Evolutionary conservation across 257 asterid species (phyloP), one percentile per base, ranked within the genome.

Genomic region (Gardenia jasminoides): DNA sequence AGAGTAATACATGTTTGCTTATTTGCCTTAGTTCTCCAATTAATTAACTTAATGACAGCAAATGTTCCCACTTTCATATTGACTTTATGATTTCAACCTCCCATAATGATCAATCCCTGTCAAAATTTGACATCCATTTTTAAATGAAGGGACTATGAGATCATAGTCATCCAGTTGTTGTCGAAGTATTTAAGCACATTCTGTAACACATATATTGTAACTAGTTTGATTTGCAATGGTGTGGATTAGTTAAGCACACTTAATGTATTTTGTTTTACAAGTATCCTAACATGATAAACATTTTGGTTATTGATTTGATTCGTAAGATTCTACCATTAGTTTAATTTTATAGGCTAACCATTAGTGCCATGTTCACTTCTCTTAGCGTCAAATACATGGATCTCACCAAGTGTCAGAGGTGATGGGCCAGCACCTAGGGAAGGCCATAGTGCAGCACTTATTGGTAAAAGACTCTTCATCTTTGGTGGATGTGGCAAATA

Each of bases 401-500:
- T 85, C 76, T 81, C 90, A 46, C 98, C 99, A 46, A 85, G 85
- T 79, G 90, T 90, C 72, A 91, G 97, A 88, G 98, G 98, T 6
- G 88, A 91, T 58, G 94, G 89, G 56, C 99, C 99, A 39, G 97
- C 90, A 83, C 93, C 99, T 76, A 88, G 99, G 84, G 99, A 96
- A 86, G 97, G 97, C 44, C 99, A 96, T 74, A 90, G 97, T 83
- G 99, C 99, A 54, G 99, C 98, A 3, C 93, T 96, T 75, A 86
- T 92, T 74, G 99, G 97, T 74, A 90, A 90, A 91, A 85, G 94
- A 78, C 93, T 96, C 78, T 93, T 92, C 90, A 92, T 96, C 74
- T 96, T 96, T 85, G 98, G 99, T 70, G 99, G 98, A 84, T 92
- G 97, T 70, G 97, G 97, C 74, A 93, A 92, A 84, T 87, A 86